phyloP scores from a whole-genome alignment of 2,329 filamentous ascomycete genomes.

The Aspergillus thermomutatus region DNA sequence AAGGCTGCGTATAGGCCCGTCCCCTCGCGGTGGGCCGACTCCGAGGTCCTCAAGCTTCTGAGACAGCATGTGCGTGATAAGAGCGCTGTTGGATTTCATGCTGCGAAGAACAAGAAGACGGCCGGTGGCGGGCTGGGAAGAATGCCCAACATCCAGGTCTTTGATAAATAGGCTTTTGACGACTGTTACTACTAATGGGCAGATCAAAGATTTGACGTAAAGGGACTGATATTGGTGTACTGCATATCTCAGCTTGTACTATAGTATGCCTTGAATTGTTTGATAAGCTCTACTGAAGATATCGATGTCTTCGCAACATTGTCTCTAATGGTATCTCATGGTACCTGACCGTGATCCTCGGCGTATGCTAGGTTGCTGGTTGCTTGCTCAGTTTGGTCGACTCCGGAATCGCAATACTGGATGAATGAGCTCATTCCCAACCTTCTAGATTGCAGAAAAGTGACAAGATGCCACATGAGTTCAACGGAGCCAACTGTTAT shows the following conservation, averaged over 20 bases:
- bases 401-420: neutral
- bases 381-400: neutral
- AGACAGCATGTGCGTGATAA: constrained; percentile 74
- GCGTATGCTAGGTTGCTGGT: neutral
- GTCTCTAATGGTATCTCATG: neutral
- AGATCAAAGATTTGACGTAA: neutral
- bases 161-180: constrained; percentile 22
- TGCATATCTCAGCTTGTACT: constrained; percentile 5
- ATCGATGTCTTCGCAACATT: neutral
- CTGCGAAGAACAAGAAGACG: constrained; percentile 37
- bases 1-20: constrained; percentile 91
- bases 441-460: neutral
- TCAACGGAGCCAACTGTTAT: too few relatives aligned
- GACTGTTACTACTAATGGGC: neutral
- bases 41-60: constrained; percentile 72
- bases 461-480: too few relatives aligned
- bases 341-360: neutral
- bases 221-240: neutral
- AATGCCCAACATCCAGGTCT: constrained; percentile 47
- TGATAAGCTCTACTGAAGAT: neutral
- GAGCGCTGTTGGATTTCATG: constrained; percentile 51
- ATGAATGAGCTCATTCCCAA: neutral
- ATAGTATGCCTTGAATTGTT: neutral
- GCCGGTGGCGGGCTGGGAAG: constrained; percentile 42
- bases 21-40: constrained; percentile 78